Base-by-base conservation (phyloP, 495 filamentous ascomycete species). In the Aspergillus cavernicola region DNA sequence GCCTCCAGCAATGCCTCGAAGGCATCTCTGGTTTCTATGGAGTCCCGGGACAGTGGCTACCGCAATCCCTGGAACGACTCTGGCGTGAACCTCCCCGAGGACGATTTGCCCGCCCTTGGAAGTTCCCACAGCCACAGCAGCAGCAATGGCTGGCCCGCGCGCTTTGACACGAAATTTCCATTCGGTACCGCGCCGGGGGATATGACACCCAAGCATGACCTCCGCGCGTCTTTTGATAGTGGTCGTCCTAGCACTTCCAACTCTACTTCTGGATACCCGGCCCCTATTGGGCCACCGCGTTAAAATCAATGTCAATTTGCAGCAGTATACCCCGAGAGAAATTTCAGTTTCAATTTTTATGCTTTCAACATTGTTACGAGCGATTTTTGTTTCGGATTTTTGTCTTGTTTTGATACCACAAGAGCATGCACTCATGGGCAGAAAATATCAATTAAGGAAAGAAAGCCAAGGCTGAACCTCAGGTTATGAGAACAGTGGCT, bases 61-160 rank as follows among this genome's bases (percentile, higher is more conserved):
- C 88, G 91, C 64, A 95, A 96, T 70, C 91, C 90, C 57, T 97
- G 92, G 92, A 95, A 96, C 66, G 92, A 97, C 71, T 92, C 87
- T 58, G 92, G 90, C 53, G 87, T 97, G 64, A 95, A 95, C 65
- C 85, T 97, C 58, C 76, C 88, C 54, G 90, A 96, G 63, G 90
- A 95, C 42, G 89, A 92, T 51, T 67, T 76, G 60, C 81, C 84
- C 63, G 81, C 80, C 55, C 82, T 85, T 72, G 74, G 79, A 23
- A 76, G 68, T 50, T 70, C 70, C 56, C 76, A 72, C 66, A 83
- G 79, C 66, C 77, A 78, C 62, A 78, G 78, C 67, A 82, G 79
- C 63, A 70, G 72, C 66, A 84, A 86, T 67, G 77, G 79, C 69
- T 82, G 87, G 86, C 76, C 78, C 74, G 60, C 73, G 68, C 72